A percentile compares a stretch with the other conserved stretches of the same genome.
Evolutionary conservation across 2,329 filamentous ascomycete genomes (phyloP).

Genomic region (Fusarium illudens): DNA sequence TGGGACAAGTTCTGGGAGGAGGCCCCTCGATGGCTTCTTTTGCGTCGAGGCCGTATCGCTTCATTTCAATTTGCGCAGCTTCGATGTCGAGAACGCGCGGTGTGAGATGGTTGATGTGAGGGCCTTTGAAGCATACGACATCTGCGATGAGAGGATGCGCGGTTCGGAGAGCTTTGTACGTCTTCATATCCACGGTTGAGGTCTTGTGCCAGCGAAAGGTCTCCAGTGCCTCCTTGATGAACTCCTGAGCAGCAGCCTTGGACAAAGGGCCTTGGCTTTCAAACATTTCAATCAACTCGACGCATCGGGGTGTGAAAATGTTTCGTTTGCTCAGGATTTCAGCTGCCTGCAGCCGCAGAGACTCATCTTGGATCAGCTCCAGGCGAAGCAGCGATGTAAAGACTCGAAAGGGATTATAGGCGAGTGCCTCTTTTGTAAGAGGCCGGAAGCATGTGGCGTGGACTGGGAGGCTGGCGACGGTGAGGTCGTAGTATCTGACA

Average conservation of each 20-base stretch:
- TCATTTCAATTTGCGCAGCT: not conserved
- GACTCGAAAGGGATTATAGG: slow-evolving; percentile 54
- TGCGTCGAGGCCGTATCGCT: not conserved
- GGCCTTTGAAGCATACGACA: slow-evolving; percentile 49
- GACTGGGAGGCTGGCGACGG: slow-evolving; percentile 55
- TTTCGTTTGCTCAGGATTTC: slow-evolving; percentile 9
- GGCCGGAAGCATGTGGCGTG: slow-evolving; percentile 61
- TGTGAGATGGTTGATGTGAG: slow-evolving; percentile 21
- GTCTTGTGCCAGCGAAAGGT: slow-evolving; percentile 31
- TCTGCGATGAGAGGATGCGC: slow-evolving; percentile 55
- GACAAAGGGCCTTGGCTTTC: not conserved
- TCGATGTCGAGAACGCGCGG: slow-evolving; percentile 13
- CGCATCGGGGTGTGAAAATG: slow-evolving; percentile 13
- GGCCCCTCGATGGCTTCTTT: slow-evolving; percentile 59
- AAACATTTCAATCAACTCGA: slow-evolving; percentile 50
- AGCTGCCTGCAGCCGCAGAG: not conserved
- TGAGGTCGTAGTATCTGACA: slow-evolving; percentile 61
- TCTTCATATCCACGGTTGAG: slow-evolving; percentile 16
- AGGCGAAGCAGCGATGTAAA: slow-evolving; percentile 49
- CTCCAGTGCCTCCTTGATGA: slow-evolving; percentile 22
- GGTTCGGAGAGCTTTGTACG: slow-evolving; percentile 21
- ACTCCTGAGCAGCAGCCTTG: not conserved
- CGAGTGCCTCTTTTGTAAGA: slow-evolving; percentile 44
- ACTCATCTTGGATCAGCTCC: slow-evolving; percentile 46
- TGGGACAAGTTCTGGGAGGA: slow-evolving; percentile 52